Evolutionary conservation across 2,329 filamentous ascomycete genomes (phyloP), one percentile per base, ranked within the genome.

Genomic region (Emmonsiellopsis sp.): DNA sequence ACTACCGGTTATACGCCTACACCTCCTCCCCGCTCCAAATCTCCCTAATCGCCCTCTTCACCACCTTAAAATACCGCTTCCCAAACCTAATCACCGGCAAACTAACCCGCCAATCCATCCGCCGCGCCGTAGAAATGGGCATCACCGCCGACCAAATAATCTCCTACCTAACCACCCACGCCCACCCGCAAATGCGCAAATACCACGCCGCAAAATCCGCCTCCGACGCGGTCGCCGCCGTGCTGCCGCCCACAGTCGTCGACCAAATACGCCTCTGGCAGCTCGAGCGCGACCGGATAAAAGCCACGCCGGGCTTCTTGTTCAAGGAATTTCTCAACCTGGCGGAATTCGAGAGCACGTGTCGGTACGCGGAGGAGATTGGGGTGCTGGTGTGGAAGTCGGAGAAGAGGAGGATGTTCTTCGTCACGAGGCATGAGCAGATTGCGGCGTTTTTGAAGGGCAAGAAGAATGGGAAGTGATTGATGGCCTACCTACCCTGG

Each of bases 261-360:
- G 93, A 98, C 70, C 93, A 98, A 75, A 96, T 98, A 63, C 81
- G 91, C 2, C 81, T 98, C 17, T 98, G 93, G 93, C 92, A 98
- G 74, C 84, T 97, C 51, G 93, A 98, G 71, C 90, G 92, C 58
- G 93, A 98, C 74, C 82, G 93, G 49, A 94, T 98, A 81, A 87
- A 87, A 68, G 83, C 87, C 1, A 89, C 84, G 5, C 75, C 79
- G 0, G 93, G 93, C 0, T 97, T 89, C 67, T 69, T 97, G 32
- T 95, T 98, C 75, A 86, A 86, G 64, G 92, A 97, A 58, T 95
- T 97, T 65, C 82, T 83, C 43, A 83, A 78, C 44, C 80, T 88
- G 9, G 78, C 82, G 4, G 81, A 81, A 55, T 93, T 76, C 51
- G 71, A 75, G 54, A 69, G 66, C 1, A 68, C 70, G 8, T 75